Percentiles rank a stretch among this genome's conserved stretches.
phyloP scores from a whole-genome alignment of 208 protist genomes.

The Trypanosoma rangeli region DNA sequence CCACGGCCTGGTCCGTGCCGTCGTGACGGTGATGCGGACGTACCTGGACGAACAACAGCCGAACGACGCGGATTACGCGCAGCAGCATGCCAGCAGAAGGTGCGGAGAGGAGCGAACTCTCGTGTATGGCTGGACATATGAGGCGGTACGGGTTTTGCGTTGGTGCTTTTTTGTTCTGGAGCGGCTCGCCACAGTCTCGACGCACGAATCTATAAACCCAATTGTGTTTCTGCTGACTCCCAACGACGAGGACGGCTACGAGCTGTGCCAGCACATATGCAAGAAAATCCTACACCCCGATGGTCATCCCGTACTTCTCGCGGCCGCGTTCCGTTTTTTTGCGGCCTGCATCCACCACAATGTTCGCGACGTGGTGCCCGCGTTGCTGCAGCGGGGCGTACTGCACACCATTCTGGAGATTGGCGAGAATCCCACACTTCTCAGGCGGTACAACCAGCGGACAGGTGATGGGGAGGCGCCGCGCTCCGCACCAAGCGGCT shows the following conservation, averaged over 20 bases:
- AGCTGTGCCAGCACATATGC: conserved; percentile 28
- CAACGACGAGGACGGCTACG: conserved; percentile 29
- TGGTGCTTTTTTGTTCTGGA: conserved; percentile 58
- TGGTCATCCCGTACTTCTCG: conserved; percentile 63
- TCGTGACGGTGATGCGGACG: conserved; percentile 52
- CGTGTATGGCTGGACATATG: conserved; percentile 34
- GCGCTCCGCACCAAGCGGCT: not conserved
- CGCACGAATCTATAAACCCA: conserved; percentile 51
- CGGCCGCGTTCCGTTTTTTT: conserved; percentile 50
- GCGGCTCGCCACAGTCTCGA: conserved; percentile 35
- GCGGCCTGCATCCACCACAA: conserved; percentile 79
- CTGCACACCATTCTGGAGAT: conserved; percentile 60
- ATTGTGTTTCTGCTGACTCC: conserved; percentile 57
- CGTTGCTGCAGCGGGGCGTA: conserved; percentile 73
- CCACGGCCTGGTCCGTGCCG: conserved; percentile 46
- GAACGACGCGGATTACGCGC: conserved; percentile 6
- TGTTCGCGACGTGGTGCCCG: conserved; percentile 81
- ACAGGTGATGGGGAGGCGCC: not conserved
- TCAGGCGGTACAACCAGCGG: conserved; percentile 17
- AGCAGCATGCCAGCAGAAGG: not conserved
- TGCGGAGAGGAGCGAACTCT: conserved; percentile 2
- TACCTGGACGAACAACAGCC: conserved; percentile 35
- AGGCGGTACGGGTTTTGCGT: conserved; percentile 49
- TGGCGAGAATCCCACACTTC: conserved; percentile 26
- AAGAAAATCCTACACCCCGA: conserved; percentile 42